Evolutionary conservation across 495 filamentous ascomycete species (phyloP), one percentile per base, ranked within the genome.

Genomic region (Jackrogersella minutella): DNA sequence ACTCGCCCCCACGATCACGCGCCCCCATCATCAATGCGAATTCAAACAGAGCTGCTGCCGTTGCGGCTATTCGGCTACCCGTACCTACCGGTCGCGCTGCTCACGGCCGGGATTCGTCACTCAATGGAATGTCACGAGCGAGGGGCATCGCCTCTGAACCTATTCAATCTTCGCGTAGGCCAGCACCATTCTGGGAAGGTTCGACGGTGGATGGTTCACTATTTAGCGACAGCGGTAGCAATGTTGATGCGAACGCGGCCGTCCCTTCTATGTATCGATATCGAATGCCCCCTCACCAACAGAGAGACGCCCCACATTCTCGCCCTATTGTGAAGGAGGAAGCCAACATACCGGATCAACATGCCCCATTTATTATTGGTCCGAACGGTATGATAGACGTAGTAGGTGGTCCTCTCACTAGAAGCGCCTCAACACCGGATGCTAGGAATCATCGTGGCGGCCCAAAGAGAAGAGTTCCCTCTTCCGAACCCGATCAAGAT

Each of bases 201-300:
- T 74, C 72, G 17, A 74, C 72, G 13, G 68, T 68, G 41, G 72
- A 73, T 19, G 72, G 72, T 2, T 74, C 72, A 37, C 63, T 68
- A 60, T 74, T 74, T 66, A 74, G 72, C 53, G 72, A 74, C 50
- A 66, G 66, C 44, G 58, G 63, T 64, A 74, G 72, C 58, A 74
- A 73, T 39, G 53, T 36, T 68, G 72, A 74, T 41, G 56, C 72
- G 51, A 72, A 58, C 54, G 19, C 70, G 49, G 63, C 58, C 5
- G 59, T 54, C 39, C 34, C 54, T 22, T 73, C 67, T 21, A 58
- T 53, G 44, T 58, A 74, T 70, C 69, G 59, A 5, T 55, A 58
- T 54, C 72, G 71, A 28, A n/a, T 31, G 11, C 57, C 67, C 14
- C 24, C 47, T 21, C 62, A 70, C 47, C 67, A 49, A 36, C 62